These are phyloP conservation scores for Musa troglodytarum DNA, from an alignment of 176 grass and related monocot genomes.

Conservation along the genomic window DNA sequence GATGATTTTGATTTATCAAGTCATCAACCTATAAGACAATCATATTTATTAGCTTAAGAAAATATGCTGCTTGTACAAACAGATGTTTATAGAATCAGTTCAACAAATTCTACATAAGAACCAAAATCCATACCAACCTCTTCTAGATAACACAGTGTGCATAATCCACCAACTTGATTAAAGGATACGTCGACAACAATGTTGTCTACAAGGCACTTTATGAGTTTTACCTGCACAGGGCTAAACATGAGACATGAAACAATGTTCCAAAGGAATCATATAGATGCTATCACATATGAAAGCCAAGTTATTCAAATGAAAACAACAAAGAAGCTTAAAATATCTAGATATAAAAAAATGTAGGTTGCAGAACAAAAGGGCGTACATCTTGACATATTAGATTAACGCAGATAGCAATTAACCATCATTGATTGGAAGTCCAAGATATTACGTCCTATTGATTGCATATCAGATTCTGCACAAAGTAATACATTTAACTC, in stretches of 20 bases:
- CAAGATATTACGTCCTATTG: too few species aligned
- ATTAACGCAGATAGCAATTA: too few species aligned
- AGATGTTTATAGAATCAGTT: neutral
- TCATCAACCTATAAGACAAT: constrained; percentile 49
- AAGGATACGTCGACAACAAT: constrained; percentile 95
- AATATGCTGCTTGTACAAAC: constrained; percentile 22
- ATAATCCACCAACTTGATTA: constrained; percentile 95
- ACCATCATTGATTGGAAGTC: too few species aligned
- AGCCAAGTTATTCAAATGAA: neutral
- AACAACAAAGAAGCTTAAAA: neutral
- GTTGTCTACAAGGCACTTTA: constrained; percentile 92
- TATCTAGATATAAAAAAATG: neutral
- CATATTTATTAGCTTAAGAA: constrained; percentile 29
- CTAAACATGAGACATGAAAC: constrained; percentile 24
- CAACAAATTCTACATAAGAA: neutral
- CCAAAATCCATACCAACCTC: constrained; percentile 35
- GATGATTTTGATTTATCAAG: constrained; percentile 65
- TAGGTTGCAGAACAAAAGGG: neutral
- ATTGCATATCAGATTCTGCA: too few species aligned
- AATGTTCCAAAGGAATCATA: neutral
- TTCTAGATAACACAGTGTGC: constrained; percentile 93
- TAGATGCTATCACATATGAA: too few species aligned
- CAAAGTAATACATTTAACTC: too few species aligned
- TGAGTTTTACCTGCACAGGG: constrained; percentile 72
- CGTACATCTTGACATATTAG: neutral